These are phyloP conservation scores for Trichomonascus vanleenenianus DNA, from an alignment of 805 yeast species.

Conservation along the genomic window DNA sequence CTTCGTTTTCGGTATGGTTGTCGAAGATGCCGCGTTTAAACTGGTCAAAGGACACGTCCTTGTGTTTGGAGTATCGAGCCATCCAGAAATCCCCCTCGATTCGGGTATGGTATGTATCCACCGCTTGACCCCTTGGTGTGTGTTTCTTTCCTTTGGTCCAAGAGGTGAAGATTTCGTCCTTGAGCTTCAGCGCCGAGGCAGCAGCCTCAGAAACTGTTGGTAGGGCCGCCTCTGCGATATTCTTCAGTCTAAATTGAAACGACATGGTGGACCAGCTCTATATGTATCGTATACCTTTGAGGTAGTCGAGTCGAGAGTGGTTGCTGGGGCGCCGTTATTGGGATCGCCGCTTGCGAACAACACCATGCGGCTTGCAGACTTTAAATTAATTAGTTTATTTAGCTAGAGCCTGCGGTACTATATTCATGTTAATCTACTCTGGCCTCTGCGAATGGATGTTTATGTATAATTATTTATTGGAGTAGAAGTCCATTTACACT, in stretches of 20 bases:
- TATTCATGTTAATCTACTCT: no score
- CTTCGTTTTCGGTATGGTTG: constrained; percentile 33
- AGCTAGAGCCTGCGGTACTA: not conserved
- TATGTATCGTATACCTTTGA: no score
- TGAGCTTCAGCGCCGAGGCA: constrained; percentile 15
- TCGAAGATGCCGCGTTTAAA: constrained; percentile 25
- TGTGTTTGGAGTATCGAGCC: constrained; percentile 29
- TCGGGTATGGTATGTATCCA: constrained; percentile 20
- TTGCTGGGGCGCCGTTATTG: not conserved
- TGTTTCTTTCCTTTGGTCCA: constrained; percentile 20
- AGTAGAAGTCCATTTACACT: no score
- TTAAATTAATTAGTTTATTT: not conserved
- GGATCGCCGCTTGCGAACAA: not conserved
- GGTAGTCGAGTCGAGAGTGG: not conserved
- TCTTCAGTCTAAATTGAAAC: constrained; percentile 17
- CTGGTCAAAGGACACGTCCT: constrained; percentile 23
- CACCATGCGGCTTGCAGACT: no score
- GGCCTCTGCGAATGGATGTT: no score
- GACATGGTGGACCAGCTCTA: no score
- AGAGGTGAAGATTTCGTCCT: constrained; percentile 7
- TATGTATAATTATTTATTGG: no score
- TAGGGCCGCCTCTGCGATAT: constrained; percentile 15
- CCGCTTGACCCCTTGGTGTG: constrained; percentile 7
- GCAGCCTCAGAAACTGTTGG: constrained; percentile 18
- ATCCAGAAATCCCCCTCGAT: constrained; percentile 29